Conservation (phyloP, 306 rosid species). For the Arachis hypogaea region DNA sequence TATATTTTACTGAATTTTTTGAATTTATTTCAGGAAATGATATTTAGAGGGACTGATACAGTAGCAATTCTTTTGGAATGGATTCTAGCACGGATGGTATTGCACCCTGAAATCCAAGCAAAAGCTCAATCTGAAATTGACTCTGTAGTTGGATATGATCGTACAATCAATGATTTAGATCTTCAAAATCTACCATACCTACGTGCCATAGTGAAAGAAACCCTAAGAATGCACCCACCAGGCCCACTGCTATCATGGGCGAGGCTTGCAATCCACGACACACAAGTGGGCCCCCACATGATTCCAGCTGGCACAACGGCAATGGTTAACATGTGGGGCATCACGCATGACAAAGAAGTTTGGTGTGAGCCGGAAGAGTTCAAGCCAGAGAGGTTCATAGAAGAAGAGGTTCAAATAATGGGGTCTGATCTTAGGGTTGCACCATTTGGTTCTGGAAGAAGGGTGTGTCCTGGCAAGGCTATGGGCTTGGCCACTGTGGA, state of each 20-base stretch:
- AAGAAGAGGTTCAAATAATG: slow-evolving; percentile 46
- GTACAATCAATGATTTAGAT: slow-evolving; percentile 51
- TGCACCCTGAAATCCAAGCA: slow-evolving; percentile 69
- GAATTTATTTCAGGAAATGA: slow-evolving; percentile 65
- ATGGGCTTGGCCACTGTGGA: slow-evolving; percentile 75
- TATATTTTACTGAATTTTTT: neutral
- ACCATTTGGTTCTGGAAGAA: slow-evolving; percentile 80
- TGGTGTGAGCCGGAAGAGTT: slow-evolving; percentile 60
- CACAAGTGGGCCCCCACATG: slow-evolving; percentile 53
- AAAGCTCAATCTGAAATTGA: slow-evolving; percentile 66
- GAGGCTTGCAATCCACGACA: slow-evolving; percentile 68
- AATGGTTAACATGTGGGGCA: slow-evolving; percentile 85
- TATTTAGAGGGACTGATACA: slow-evolving; percentile 84
- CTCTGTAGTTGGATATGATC: slow-evolving; percentile 30
- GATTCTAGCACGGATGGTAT: slow-evolving; percentile 78
- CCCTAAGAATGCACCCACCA: slow-evolving; percentile 84
- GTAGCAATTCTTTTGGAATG: slow-evolving; percentile 85
- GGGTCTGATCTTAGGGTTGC: slow-evolving; percentile 82
- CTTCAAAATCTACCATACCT: slow-evolving; percentile 69
- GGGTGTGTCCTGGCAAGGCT: slow-evolving; percentile 85
- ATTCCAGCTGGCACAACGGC: slow-evolving; percentile 85
- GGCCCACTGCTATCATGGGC: slow-evolving; percentile 94
- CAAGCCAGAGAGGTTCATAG: slow-evolving; percentile 65
- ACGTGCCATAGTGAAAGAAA: slow-evolving; percentile 73
- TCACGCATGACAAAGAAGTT: slow-evolving; percentile 60